Evolutionary conservation across 106 monocot genomes (phyloP), one percentile per base, ranked within the genome.

Genomic region (Gastrodia elata): DNA sequence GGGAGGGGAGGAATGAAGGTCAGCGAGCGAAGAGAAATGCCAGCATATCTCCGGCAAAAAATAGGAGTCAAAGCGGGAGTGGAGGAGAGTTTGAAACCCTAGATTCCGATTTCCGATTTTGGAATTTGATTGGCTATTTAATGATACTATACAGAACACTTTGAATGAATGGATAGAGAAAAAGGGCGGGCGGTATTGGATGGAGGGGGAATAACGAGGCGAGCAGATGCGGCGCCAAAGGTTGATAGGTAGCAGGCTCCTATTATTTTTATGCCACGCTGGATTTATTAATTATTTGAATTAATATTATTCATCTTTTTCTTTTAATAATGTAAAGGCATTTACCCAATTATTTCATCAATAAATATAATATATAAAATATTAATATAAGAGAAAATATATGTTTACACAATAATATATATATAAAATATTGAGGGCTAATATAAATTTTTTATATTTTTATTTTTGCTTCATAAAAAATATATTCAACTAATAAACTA

Each of bases 81-180:
- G 27, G 27, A 28, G 37, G 37, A 67, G 1, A 37, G 37, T 67
- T 38, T 67, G 67, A 67, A 67, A 67, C 67, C 67, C 67, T 67
- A 67, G 20, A 1, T 24, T 57, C 6, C 57, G 2, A 22, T 6
- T 25, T 1, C 6, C 9, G 18, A 65, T 34, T 24, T 32, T 65
- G 5, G 32, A 16, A 13, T 46, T 65, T 4, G 24, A 35, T 33
- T 33, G 32, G 13, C 65, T 33, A 65, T 33, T 16, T 65, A 24
- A 33, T 32, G 26, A 27, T 25, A 58, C 27, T 25, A 8, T 26
- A n/a, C n/a, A n/a, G n/a, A 58, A 58, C 27, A 58, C 26, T 22
- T 58, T 25, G 57, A 58, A 25, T 0, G 8, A 26, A 61, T 32
- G 61, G 61, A 61, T 26, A 61, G 61, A 61, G 61, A 61, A 28